Evolutionary conservation across 495 filamentous ascomycete genomes (phyloP), one percentile per base, ranked within the genome.

Genomic region (Penicillium canariense): DNA sequence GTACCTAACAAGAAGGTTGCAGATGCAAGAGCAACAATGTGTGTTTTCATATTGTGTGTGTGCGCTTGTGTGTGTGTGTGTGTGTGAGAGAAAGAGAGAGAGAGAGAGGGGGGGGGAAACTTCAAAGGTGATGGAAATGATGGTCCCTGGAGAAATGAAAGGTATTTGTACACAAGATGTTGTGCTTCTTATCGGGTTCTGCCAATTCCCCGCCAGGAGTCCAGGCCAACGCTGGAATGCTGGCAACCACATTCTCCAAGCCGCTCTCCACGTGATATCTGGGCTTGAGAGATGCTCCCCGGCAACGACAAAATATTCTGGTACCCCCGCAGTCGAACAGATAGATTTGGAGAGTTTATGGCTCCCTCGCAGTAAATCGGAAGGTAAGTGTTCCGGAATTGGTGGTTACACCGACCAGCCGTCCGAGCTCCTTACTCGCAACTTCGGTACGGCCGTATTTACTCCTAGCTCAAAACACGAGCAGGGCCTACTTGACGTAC

Each of bases 31-130:
- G 44, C 30, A 38, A 44, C 4, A 9, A 25, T 32, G n/a, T 46
- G 48, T 54, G 55, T 52, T 43, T 42, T 49, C 45, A 31, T 48
- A n/a, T n/a, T n/a, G n/a, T n/a, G n/a, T n/a, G n/a, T n/a, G n/a
- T n/a, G n/a, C n/a, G n/a, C n/a, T n/a, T n/a, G n/a, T n/a, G n/a
- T n/a, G n/a, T n/a, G n/a, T n/a, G n/a, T n/a, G n/a, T n/a, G n/a
- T 48, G 15, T 10, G 36, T 34, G 17, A 23, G 15, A 40, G 22
- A 4, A n/a, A 6, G 26, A 5, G 14, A 15, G 30, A 22, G 2
- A 4, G 18, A 14, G n/a, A 15, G 18, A 18, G 3, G 5, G 25
- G 18, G 4, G 15, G n/a, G 25, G 20, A 32, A 31, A 15, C 2
- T 11, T 39, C 3, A 2, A 34, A 1, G 2, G 43, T 0, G n/a